These are phyloP conservation scores for Thermomyces lanuginosus DNA, from an alignment of 2,329 filamentous ascomycete genomes.

Conservation along the genomic window DNA sequence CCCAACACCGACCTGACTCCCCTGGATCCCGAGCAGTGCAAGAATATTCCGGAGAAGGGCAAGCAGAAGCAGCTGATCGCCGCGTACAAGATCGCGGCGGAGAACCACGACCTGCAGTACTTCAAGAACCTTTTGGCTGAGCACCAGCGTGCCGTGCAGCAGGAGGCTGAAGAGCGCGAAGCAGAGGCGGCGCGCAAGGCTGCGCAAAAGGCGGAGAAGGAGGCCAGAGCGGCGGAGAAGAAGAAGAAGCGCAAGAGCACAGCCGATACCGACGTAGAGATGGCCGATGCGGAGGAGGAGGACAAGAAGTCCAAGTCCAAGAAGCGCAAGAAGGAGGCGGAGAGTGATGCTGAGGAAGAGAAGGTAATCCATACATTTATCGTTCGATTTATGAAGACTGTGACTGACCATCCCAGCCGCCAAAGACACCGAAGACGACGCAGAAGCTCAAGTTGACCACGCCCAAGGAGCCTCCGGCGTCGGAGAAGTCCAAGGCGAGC, in stretches of 20 bases:
- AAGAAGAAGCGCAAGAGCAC: constrained; percentile 38
- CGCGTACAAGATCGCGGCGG: constrained; percentile 65
- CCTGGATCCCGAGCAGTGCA: constrained; percentile 57
- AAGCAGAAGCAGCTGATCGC: constrained; percentile 69
- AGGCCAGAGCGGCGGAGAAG: constrained; percentile 34
- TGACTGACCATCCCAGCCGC: constrained; percentile 31
- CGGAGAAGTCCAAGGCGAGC: constrained; percentile 13
- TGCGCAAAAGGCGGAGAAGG: constrained; percentile 36
- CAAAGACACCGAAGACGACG: constrained; percentile 48
- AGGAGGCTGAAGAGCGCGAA: constrained; percentile 48
- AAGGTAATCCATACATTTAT: constrained; percentile 35
- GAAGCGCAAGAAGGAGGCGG: constrained; percentile 32
- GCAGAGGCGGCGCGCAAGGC: constrained; percentile 43
- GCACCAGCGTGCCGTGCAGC: constrained; percentile 39
- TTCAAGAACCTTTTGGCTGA: constrained; percentile 64
- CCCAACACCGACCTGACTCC: constrained; percentile 67
- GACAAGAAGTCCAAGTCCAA: constrained; percentile 36
- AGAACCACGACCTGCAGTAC: constrained; percentile 59
- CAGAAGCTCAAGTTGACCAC: constrained; percentile 37
- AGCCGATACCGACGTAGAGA: constrained; percentile 55
- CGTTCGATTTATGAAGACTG: constrained; percentile 1
- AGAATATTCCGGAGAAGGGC: constrained; percentile 47
- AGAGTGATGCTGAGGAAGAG: constrained; percentile 52
- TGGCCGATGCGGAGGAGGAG: constrained; percentile 35
- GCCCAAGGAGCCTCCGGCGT: constrained; percentile 41